Percentiles rank a stretch among this genome's conserved stretches.
Evolutionary conservation across 306 rosid genomes (phyloP).

Genomic region (Medicago ruthenica): DNA sequence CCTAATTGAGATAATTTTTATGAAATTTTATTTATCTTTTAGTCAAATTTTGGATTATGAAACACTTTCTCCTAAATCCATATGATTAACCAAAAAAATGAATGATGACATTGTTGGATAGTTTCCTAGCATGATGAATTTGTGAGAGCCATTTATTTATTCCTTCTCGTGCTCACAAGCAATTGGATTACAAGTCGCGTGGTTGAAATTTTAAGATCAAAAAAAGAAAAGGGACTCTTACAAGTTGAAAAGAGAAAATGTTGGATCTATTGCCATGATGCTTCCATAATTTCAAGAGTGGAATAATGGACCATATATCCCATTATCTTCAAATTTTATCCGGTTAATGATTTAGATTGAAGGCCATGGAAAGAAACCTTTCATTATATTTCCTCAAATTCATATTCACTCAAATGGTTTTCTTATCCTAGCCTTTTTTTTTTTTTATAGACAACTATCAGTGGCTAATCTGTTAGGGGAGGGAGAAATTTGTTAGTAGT

Average conservation of each 20-base stretch:
- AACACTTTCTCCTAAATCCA: too few relatives aligned
- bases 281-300: constrained; percentile 42
- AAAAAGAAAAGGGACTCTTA: constrained; percentile 12
- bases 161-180: constrained; percentile 32
- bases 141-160: constrained; percentile 37
- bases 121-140: constrained; percentile 29
- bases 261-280: constrained; percentile 44
- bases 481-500: too few relatives aligned
- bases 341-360: constrained; percentile 25
- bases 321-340: constrained; percentile 14
- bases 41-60: fast-evolving
- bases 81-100: too few relatives aligned
- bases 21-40: too few relatives aligned
- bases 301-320: constrained; percentile 50
- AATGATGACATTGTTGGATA: constrained; percentile 23
- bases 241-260: constrained; percentile 15
- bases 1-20: too few relatives aligned
- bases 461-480: too few relatives aligned
- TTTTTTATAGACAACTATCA: too few relatives aligned
- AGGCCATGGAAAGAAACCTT: constrained; percentile 24
- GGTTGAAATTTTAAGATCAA: constrained; percentile 38
- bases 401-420: constrained; percentile 39
- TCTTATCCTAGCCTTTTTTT: not conserved
- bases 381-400: constrained; percentile 32
- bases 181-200: constrained; percentile 31